A percentile compares a stretch with the other conserved stretches of the same genome.
Evolutionary conservation across 192 early-diverging fungal genomes (phyloP).

Genomic region (Haplosporangium gracile): DNA sequence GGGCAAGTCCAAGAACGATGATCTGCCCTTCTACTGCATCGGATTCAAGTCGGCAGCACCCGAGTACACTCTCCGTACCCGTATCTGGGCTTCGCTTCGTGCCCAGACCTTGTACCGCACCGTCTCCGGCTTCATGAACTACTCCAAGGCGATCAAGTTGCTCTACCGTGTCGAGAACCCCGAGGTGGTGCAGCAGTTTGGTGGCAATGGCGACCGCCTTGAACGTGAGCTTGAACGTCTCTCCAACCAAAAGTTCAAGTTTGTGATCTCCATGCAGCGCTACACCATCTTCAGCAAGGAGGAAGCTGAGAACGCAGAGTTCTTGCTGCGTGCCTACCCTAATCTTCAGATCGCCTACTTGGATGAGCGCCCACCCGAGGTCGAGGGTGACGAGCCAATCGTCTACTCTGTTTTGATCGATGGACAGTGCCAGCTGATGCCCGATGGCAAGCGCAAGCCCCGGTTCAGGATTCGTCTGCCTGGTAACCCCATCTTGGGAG

Average conservation of each 20-base stretch:
- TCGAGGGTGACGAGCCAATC: slow-evolving; percentile 70
- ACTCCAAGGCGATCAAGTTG: slow-evolving; percentile 85
- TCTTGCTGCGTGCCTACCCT: slow-evolving; percentile 81
- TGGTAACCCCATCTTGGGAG: slow-evolving; percentile 90
- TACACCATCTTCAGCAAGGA: slow-evolving; percentile 83
- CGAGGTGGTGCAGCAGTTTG: slow-evolving; percentile 75
- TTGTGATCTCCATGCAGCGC: slow-evolving; percentile 89
- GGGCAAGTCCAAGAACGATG: slow-evolving; percentile 79
- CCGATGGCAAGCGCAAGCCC: slow-evolving; percentile 83
- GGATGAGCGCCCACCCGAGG: slow-evolving; percentile 73
- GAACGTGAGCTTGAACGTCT: slow-evolving; percentile 78
- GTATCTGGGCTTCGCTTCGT: slow-evolving; percentile 90
- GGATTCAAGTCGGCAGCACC: slow-evolving; percentile 87
- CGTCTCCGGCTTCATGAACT: slow-evolving; percentile 90
- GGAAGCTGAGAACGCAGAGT: slow-evolving; percentile 81
- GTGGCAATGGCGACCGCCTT: slow-evolving; percentile 73
- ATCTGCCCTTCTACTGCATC: slow-evolving; percentile 84
- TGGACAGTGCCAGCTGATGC: slow-evolving; percentile 75
- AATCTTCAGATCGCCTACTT: slow-evolving; percentile 86
- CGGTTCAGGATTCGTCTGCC: slow-evolving; percentile 83
- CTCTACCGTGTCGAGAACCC: slow-evolving; percentile 86
- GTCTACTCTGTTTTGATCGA: slow-evolving; percentile 81
- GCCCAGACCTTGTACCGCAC: slow-evolving; percentile 91
- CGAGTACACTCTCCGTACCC: slow-evolving; percentile 86
- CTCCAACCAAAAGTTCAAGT: slow-evolving; percentile 84